Conservation (phyloP, 169 alveolate species). For the Perkinsus chesapeaki region DNA sequence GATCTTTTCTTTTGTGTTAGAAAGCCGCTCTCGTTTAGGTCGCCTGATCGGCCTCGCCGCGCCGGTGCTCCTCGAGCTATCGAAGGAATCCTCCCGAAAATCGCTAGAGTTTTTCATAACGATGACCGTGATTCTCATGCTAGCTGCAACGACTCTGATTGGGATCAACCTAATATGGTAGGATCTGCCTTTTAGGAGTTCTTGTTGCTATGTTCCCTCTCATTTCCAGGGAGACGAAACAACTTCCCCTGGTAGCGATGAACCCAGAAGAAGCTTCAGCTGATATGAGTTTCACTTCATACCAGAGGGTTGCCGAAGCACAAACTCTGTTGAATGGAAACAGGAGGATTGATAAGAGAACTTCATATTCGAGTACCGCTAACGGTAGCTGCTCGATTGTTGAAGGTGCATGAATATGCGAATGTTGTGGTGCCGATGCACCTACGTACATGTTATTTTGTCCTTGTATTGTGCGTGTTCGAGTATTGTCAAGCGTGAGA, state of each 20-base stretch:
- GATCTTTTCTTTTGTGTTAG: background rate
- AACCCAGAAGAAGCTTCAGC: background rate
- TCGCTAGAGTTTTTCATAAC: background rate
- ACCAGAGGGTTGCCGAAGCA: background rate
- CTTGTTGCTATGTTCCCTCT: background rate
- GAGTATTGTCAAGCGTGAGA: no score
- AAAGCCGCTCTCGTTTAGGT: background rate
- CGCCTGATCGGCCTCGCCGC: background rate
- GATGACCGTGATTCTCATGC: background rate
- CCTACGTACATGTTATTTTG: background rate
- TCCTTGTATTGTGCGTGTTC: no score
- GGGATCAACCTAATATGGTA: background rate
- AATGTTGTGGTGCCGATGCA: background rate
- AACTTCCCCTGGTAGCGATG: background rate
- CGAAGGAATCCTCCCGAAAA: background rate
- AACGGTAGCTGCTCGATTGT: background rate
- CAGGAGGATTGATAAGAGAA: background rate
- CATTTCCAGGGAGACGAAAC: background rate
- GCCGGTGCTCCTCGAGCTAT: background rate
- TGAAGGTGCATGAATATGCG: background rate
- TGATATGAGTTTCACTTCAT: background rate
- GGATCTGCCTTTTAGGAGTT: background rate
- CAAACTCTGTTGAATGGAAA: background rate
- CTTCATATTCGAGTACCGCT: background rate
- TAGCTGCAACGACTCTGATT: background rate